Base-by-base conservation (phyloP, 2,329 filamentous ascomycete species). In the Tolypocladium ophioglossoides region DNA sequence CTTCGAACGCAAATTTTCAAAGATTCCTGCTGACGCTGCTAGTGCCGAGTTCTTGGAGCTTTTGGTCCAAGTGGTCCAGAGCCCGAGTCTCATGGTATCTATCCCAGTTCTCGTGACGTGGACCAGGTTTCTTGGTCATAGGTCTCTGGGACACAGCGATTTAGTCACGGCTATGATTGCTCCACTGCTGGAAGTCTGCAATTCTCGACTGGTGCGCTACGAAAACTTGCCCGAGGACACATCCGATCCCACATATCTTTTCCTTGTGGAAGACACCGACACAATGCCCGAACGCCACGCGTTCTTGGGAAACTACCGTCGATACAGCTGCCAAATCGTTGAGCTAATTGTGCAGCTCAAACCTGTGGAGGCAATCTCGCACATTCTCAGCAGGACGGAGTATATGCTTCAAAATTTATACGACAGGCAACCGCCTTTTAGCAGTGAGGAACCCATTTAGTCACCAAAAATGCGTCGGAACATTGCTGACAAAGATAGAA, bases 231-330 rank as follows among this genome's bases (percentile, higher is more conserved):
- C 91, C 0, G 85, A 92, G 58, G 87, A 95, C 58, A 87, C 85
- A 0, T 82, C 89, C 49, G 86, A 96, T 62, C 79, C 88, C 2
- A 91, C 87, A 0, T 80, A 91, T 55, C 75, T 89, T 12, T 94
- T 96, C 60, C 77, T 99, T 1, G 78, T 91, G 63, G 91, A 97
- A 64, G 94, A 99, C 66, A 95, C 96, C 54, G 94, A 99, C 64
- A 97, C 92, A 0, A 77, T 92, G 22, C 94, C 94, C 0, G 94
- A 99, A 67, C 82, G 91, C 27, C 94, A 99, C 70, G 90, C 91
- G 1, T 99, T 99, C 67, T 78, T 97, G 12, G 91, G 92, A 4
- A 97, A 99, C 65, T 99, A 99, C 68, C 81, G 94, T 40, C 82
- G 94, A 56, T 97, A 96, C 64, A 94, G 91, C 67, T 84, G 85